A percentile compares a stretch with the other conserved stretches of the same genome.
Evolutionary conservation across 495 filamentous ascomycete genomes (phyloP).

Genomic region (Penicillium goetzii): DNA sequence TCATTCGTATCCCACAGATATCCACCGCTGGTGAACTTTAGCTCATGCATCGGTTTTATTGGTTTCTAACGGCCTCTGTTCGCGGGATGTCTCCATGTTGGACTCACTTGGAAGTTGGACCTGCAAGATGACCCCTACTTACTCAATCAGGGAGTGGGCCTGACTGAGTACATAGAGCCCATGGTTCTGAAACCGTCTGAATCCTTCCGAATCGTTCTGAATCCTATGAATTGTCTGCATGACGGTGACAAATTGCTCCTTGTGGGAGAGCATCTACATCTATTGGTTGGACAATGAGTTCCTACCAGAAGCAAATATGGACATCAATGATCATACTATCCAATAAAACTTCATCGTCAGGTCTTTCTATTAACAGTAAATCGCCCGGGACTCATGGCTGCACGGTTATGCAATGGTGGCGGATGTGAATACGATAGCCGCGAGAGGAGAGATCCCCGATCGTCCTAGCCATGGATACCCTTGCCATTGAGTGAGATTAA

Average conservation of each 20-base stretch:
- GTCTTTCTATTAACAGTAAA: neutral
- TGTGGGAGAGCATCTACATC: no score
- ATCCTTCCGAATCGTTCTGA: neutral
- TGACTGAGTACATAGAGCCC: neutral
- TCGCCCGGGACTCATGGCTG: neutral
- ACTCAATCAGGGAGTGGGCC: neutral
- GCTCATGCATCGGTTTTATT: neutral
- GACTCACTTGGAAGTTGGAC: neutral
- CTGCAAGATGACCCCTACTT: slow-evolving; percentile 3
- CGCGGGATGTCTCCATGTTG: neutral
- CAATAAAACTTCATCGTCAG: neutral
- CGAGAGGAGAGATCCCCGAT: neutral
- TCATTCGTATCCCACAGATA: neutral
- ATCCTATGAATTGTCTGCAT: neutral
- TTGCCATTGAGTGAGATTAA: neutral
- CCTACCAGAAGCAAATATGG: slow-evolving; percentile 2
- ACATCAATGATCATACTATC: neutral
- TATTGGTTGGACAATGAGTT: neutral
- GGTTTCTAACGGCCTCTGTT: neutral
- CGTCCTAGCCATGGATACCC: neutral
- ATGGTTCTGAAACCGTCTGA: slow-evolving; percentile 3
- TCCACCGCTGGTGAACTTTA: slow-evolving; percentile 11
- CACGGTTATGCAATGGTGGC: slow-evolving; percentile 6
- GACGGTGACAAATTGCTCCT: neutral
- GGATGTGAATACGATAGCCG: slow-evolving; percentile 6